Evolutionary conservation across 2,329 filamentous ascomycete genomes (phyloP).

Genomic region (Fusarium sp.): DNA sequence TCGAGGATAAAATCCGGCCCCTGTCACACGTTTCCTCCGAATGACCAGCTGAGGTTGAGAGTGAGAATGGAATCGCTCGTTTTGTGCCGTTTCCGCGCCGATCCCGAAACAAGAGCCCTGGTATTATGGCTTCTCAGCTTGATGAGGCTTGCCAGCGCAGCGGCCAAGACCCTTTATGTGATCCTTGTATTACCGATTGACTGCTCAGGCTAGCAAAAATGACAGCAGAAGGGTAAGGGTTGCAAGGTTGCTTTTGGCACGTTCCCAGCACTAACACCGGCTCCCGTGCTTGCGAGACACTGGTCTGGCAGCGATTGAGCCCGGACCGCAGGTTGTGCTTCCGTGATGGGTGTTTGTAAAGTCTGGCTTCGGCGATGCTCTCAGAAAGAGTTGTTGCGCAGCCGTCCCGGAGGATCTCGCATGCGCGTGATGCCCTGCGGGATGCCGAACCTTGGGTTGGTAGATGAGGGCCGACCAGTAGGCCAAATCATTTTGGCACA

Average conservation of each 20-base stretch:
- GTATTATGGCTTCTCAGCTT: conserved; percentile 12
- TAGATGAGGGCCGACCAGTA: neutral
- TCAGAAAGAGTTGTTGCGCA: neutral
- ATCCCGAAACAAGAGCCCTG: conserved; percentile 32
- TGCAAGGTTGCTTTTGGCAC: conserved; percentile 16
- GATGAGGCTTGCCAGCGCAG: conserved; percentile 11
- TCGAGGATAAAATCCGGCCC: neutral
- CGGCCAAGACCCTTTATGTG: neutral
- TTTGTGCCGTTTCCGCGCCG: conserved; percentile 18
- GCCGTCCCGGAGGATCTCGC: neutral
- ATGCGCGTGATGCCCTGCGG: neutral
- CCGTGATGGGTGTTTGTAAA: neutral
- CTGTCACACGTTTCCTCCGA: neutral
- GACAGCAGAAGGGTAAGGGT: conserved; percentile 17
- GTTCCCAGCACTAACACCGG: conserved; percentile 23
- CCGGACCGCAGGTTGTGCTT: conserved; percentile 9
- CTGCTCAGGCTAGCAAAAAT: conserved; percentile 9
- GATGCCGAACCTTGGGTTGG: neutral
- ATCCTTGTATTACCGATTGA: conserved; percentile 18
- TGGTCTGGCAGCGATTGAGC: conserved; percentile 41
- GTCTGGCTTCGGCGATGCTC: neutral
- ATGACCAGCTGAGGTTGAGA: conserved; percentile 1
- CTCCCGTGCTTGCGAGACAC: conserved; percentile 38
- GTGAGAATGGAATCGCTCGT: conserved; percentile 26
- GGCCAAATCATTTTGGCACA: neutral